These are phyloP conservation scores for Saccharomycopsis selenospora DNA, from an alignment of 805 yeast genomes.

Conservation along the genomic window DNA sequence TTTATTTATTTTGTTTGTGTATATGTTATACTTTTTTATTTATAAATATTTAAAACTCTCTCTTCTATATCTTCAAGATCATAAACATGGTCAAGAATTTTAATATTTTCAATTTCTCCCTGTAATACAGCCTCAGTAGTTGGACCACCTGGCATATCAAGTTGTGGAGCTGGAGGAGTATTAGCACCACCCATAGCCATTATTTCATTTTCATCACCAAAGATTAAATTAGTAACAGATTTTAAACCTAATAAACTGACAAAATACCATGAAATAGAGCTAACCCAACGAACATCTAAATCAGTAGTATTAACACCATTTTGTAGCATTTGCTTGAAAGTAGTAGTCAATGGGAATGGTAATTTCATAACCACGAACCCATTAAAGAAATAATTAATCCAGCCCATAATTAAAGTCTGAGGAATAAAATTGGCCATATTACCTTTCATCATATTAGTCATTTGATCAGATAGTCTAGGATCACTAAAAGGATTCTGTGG, in stretches of 20 bases:
- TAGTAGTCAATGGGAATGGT: conserved; percentile 85
- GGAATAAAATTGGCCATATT: conserved; percentile 82
- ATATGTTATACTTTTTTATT: not conserved
- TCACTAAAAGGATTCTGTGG: conserved; percentile 62
- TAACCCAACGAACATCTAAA: conserved; percentile 85
- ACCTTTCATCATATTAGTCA: conserved; percentile 72
- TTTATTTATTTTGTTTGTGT: not conserved
- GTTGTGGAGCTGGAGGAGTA: conserved; percentile 29
- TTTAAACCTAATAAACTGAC: conserved; percentile 77
- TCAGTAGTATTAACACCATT: conserved; percentile 78
- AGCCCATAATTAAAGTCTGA: conserved; percentile 90
- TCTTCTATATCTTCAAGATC: conserved; percentile 56
- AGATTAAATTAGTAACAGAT: conserved; percentile 66
- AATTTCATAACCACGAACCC: conserved; percentile 83
- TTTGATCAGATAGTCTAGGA: conserved; percentile 60
- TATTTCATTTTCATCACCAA: conserved; percentile 45
- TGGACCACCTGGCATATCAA: conserved; percentile 50
- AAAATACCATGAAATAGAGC: conserved; percentile 93
- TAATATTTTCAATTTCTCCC: conserved; percentile 67
- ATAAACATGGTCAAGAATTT: conserved; percentile 50
- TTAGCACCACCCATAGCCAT: conserved; percentile 30
- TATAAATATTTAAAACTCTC: conserved; percentile 35
- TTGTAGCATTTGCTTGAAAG: conserved; percentile 90
- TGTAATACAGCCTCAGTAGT: conserved; percentile 55
- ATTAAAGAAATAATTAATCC: conserved; percentile 90